Evolutionary conservation across 768 basidiomycete species (phyloP).

Genomic region (Termitomyces sp.): DNA sequence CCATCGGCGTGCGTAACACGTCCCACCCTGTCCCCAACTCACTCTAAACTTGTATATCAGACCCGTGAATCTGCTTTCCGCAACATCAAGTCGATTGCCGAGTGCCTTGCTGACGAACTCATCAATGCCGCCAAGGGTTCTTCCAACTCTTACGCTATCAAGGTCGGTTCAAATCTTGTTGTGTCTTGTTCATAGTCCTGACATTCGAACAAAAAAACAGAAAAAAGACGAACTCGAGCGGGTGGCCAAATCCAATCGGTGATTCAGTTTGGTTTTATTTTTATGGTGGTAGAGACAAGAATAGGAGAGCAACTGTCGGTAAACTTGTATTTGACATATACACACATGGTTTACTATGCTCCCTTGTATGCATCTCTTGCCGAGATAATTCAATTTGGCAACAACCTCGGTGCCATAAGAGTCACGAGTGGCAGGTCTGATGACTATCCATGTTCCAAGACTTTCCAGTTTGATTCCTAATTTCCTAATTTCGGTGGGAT

Average conservation of each 20-base stretch:
- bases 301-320: conserved; percentile 11
- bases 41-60: too few species aligned
- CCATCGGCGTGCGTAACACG: conserved; percentile 77
- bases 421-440: neutral
- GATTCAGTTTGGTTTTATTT: conserved; percentile 32
- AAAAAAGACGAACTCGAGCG: conserved; percentile 99
- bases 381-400: neutral
- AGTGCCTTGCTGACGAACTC: conserved; percentile 98
- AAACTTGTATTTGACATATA: conserved; percentile 1
- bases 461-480: conserved; percentile 5
- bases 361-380: neutral
- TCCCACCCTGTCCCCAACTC: too few species aligned
- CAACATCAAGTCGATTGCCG: conserved; percentile 98
- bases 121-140: conserved; percentile 99
- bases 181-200: neutral
- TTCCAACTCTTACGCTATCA: conserved; percentile 99
- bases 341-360: conserved; percentile 6
- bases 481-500: conserved; percentile 5
- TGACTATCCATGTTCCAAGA: conserved; percentile 8
- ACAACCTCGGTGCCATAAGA: neutral
- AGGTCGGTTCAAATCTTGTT: conserved; percentile 45
- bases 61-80: conserved; percentile 99
- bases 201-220: conserved; percentile 33
- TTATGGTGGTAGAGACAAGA: conserved; percentile 10
- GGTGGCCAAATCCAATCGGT: conserved; percentile 99